Conservation (phyloP, 768 basidiomycete species). For the Agaricus blazei region DNA sequence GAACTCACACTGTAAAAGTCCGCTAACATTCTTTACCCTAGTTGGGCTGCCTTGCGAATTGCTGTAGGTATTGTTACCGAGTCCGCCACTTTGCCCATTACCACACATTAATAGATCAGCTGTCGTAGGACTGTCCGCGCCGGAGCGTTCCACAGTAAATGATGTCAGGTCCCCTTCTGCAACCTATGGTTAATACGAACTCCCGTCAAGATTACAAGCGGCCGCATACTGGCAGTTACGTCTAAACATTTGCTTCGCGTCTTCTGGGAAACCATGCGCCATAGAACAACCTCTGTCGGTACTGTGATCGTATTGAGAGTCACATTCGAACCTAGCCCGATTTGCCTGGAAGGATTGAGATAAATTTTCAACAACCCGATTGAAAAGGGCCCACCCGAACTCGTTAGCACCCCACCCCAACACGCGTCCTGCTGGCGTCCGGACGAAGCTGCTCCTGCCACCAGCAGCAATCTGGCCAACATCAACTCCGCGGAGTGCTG, state of each 20-base stretch:
- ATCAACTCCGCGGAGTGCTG: slow-evolving; percentile 57
- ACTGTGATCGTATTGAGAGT: slow-evolving; percentile 65
- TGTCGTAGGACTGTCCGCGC: slow-evolving; percentile 19
- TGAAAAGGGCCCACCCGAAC: slow-evolving; percentile 50
- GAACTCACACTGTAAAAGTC: slow-evolving; percentile 76
- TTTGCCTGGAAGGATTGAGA: slow-evolving; percentile 47
- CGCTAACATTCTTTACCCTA: slow-evolving; percentile 75
- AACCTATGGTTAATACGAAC: background rate
- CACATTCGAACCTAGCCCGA: slow-evolving; percentile 67
- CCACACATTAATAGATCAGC: slow-evolving; percentile 67
- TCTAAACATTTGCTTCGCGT: slow-evolving; percentile 57
- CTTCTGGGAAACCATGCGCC: slow-evolving; percentile 45
- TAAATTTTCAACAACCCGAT: background rate
- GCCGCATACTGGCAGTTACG: slow-evolving; percentile 53
- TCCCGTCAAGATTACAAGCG: background rate
- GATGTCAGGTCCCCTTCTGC: slow-evolving; percentile 73
- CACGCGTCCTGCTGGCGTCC: slow-evolving; percentile 64
- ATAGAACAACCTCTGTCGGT: slow-evolving; percentile 81
- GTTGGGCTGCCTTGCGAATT: slow-evolving; percentile 67
- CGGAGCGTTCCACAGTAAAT: slow-evolving; percentile 61
- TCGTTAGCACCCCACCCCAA: slow-evolving; percentile 91
- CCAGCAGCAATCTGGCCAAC: slow-evolving; percentile 73
- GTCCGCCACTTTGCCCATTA: slow-evolving; percentile 78
- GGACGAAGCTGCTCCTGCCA: slow-evolving; percentile 64
- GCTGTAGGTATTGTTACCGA: slow-evolving; percentile 64